Percentiles rank a stretch among this genome's conserved stretches.
phyloP scores from a whole-genome alignment of 1,284 basidiomycete species.

The Vanrija humicola region DNA sequence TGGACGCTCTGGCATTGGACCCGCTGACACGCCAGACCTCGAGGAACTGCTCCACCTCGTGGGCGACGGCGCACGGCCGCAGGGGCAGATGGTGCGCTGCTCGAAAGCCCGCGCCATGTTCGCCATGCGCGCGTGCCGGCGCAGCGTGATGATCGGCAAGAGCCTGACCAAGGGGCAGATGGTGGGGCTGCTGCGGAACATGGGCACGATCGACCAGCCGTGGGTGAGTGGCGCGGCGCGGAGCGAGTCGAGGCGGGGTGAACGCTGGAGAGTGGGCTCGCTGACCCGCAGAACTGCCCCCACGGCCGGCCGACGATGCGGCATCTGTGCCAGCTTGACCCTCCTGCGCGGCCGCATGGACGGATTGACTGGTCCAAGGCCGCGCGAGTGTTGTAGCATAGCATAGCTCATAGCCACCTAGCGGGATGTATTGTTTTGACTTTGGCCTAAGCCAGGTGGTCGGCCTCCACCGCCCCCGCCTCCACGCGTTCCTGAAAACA shows the following conservation, averaged over 20 bases:
- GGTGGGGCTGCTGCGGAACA: conserved; percentile 80
- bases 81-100: conserved; percentile 77
- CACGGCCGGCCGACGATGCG: conserved; percentile 96
- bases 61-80: conserved; percentile 60
- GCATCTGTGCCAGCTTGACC: conserved; percentile 54
- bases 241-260: no score
- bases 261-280: background rate
- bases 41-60: conserved; percentile 87
- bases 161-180: conserved; percentile 73
- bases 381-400: no score
- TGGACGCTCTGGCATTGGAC: no score
- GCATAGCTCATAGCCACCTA: no score
- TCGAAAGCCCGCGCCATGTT: conserved; percentile 95
- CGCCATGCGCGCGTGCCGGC: conserved; percentile 90
- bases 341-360: background rate
- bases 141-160: conserved; percentile 94
- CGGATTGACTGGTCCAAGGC: conserved; percentile 3
- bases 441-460: no score
- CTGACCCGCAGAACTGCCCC: conserved; percentile 68
- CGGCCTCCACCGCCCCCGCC: conserved; percentile 4
- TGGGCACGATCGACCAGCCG: conserved; percentile 94
- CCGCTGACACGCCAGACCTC: conserved; percentile 61
- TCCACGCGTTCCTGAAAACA: no score
- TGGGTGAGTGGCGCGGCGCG: conserved; percentile 55
- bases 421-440: no score